Percentiles rank a stretch among this genome's conserved stretches.
Conservation (phyloP, 768 basidiomycete genomes). For the Rossbeevera mucosa region DNA sequence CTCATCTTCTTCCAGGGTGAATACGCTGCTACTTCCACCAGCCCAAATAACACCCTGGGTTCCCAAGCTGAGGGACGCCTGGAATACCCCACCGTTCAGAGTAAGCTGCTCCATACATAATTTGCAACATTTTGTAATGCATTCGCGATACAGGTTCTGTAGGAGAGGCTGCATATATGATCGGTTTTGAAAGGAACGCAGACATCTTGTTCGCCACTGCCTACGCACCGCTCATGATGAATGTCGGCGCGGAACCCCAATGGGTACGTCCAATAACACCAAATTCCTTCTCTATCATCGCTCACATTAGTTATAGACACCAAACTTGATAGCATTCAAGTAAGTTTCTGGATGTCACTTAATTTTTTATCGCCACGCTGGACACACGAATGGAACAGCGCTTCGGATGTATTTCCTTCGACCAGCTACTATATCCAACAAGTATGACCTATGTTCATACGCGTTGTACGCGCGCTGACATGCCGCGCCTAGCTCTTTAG, state of each 20-base stretch:
- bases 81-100: slow-evolving; percentile 50
- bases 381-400: slow-evolving; percentile 31
- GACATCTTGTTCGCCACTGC: slow-evolving; percentile 61
- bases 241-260: slow-evolving; percentile 45
- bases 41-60: slow-evolving; percentile 44
- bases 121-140: background rate
- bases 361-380: background rate
- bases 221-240: slow-evolving; percentile 56
- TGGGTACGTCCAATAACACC: slow-evolving; percentile 41
- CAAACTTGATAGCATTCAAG: slow-evolving; percentile 60
- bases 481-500: slow-evolving; percentile 52
- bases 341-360: slow-evolving; percentile 27
- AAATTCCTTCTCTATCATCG: background rate
- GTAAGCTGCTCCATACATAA: slow-evolving; percentile 29
- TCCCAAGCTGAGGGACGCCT: slow-evolving; percentile 41
- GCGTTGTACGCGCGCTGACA: background rate
- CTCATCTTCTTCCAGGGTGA: slow-evolving; percentile 39
- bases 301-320: slow-evolving; percentile 33
- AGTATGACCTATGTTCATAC: slow-evolving; percentile 28
- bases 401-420: slow-evolving; percentile 49
- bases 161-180: slow-evolving; percentile 67
- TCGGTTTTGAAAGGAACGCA: slow-evolving; percentile 55
- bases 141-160: slow-evolving; percentile 36
- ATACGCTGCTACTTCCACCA: slow-evolving; percentile 54
- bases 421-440: slow-evolving; percentile 62